Conservation (phyloP, 23 red algal species). For the Pyropia haitanensis region DNA sequence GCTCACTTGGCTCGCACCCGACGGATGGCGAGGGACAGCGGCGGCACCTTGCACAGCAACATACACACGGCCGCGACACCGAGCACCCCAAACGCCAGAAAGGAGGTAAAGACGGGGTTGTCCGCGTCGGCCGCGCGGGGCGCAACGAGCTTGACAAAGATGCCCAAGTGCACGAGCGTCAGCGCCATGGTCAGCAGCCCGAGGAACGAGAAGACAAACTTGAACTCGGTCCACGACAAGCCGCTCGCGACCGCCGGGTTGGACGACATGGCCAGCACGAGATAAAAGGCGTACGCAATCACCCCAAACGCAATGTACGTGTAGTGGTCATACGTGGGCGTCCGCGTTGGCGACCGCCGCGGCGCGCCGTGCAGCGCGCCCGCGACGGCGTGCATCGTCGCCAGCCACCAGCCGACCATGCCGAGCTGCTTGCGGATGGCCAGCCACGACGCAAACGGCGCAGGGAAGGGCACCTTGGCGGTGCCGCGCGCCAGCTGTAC, state of each 20-base stretch:
- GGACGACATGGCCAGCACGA: too few species aligned
- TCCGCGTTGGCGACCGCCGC: too few species aligned
- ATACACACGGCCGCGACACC: too few species aligned
- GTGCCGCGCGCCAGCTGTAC: constrained; percentile 15
- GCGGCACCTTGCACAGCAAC: too few species aligned
- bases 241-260: neutral
- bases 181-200: constrained; percentile 5
- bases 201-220: constrained; percentile 31
- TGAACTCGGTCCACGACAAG: constrained; percentile 51
- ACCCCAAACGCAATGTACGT: too few species aligned
- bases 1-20: too few species aligned
- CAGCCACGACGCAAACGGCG: constrained; percentile 33
- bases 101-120: too few species aligned
- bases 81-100: too few species aligned
- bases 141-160: neutral
- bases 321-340: too few species aligned
- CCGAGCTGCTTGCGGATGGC: constrained; percentile 46
- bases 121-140: too few species aligned
- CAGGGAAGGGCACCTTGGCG: neutral
- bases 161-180: constrained; percentile 9
- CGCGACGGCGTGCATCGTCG: constrained; percentile 23
- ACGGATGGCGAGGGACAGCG: too few species aligned
- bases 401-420: constrained; percentile 23
- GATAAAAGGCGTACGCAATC: too few species aligned
- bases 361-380: constrained; percentile 6